Evolutionary conservation across 768 basidiomycete genomes (phyloP).

Genomic region (Candolleomyces efflorescens): DNA sequence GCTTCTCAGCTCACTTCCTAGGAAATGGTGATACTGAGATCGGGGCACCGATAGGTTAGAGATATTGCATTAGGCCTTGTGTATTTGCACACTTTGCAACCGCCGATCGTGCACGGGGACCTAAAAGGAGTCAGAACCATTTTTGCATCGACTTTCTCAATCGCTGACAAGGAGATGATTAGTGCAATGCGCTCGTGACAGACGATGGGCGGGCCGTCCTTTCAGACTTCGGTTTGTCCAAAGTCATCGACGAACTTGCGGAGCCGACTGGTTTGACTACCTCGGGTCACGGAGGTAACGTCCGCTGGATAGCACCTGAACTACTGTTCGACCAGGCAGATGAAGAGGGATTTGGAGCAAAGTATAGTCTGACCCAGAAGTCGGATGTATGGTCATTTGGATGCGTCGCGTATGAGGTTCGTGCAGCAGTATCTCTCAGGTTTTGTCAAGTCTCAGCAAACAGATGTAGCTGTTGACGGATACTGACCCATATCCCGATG

Average conservation of each 20-base stretch:
- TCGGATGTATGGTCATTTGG: conserved; percentile 29
- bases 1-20: neutral
- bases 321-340: conserved; percentile 15
- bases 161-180: neutral
- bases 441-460: neutral
- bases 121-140: conserved; percentile 30
- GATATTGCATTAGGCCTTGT: conserved; percentile 33
- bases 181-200: conserved; percentile 37
- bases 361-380: conserved; percentile 12
- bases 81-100: conserved; percentile 33
- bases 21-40: neutral
- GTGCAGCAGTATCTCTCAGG: neutral
- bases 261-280: conserved; percentile 21
- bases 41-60: conserved; percentile 22
- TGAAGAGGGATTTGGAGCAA: neutral
- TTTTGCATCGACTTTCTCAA: neutral
- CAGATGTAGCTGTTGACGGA: conserved; percentile 20
- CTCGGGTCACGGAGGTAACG: conserved; percentile 15
- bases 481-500: conserved; percentile 22
- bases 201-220: conserved; percentile 23
- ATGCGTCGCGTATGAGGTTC: conserved; percentile 27
- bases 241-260: conserved; percentile 23
- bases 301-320: conserved; percentile 30
- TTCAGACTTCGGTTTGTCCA: conserved; percentile 30
- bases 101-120: conserved; percentile 40